A percentile compares a stretch with the other conserved stretches of the same genome.
Evolutionary conservation across 345 rosid species (phyloP).

Genomic region (Salix koriyanagi): DNA sequence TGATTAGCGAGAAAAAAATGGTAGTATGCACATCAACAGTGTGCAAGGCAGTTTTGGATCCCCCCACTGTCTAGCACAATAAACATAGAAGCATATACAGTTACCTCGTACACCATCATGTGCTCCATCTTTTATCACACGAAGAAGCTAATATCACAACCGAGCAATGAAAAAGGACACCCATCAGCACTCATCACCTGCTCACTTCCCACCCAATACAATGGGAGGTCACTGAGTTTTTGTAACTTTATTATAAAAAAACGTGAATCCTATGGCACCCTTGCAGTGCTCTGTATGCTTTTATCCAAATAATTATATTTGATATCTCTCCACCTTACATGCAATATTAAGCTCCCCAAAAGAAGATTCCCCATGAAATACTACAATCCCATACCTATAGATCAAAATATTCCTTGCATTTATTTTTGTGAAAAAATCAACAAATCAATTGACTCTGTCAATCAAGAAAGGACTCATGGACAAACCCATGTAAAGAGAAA

Average conservation of each 20-base stretch:
- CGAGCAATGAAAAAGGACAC: slow-evolving; percentile 77
- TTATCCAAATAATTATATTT: slow-evolving; percentile 2
- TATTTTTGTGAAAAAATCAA: background rate
- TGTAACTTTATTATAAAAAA: background rate
- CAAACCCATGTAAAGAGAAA: slow-evolving; percentile 3
- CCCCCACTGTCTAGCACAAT: slow-evolving; percentile 37
- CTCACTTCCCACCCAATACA: slow-evolving; percentile 55
- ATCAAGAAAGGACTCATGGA: slow-evolving; percentile 3
- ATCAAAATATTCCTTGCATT: background rate
- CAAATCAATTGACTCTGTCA: background rate
- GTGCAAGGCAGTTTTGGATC: slow-evolving; percentile 21
- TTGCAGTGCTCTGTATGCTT: background rate
- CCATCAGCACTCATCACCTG: slow-evolving; percentile 75
- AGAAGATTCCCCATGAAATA: background rate
- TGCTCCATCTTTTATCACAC: slow-evolving; percentile 92
- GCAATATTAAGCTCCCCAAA: background rate
- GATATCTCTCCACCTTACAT: background rate
- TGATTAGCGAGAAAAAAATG: slow-evolving; percentile 41
- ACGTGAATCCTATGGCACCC: background rate
- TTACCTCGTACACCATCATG: slow-evolving; percentile 84
- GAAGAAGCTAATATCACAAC: slow-evolving; percentile 85
- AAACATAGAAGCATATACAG: slow-evolving; percentile 55
- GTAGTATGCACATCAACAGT: slow-evolving; percentile 19
- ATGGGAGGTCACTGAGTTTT: slow-evolving; percentile 10
- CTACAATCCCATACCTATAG: background rate